These are phyloP conservation scores for Stylosanthes scabra DNA, from an alignment of 331 rosid species.

Conservation along the genomic window DNA sequence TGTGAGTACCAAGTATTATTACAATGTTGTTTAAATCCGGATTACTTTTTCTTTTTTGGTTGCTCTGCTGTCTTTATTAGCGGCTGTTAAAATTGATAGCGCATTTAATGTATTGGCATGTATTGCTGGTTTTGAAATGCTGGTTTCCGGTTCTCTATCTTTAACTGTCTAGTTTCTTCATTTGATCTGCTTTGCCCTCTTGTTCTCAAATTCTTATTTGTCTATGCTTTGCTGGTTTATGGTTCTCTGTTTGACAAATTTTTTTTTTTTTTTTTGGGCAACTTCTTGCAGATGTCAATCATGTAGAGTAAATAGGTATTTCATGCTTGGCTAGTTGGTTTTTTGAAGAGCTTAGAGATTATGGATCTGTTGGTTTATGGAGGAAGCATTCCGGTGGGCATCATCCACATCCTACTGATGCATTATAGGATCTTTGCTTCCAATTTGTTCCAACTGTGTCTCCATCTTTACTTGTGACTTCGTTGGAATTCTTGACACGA, in stretches of 20 bases:
- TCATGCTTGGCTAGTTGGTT: conserved; percentile 37
- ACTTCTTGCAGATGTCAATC: conserved; percentile 57
- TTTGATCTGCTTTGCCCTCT: not conserved
- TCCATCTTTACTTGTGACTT: conserved; percentile 37
- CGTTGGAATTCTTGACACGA: conserved; percentile 40
- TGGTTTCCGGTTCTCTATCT: not conserved
- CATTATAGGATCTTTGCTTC: conserved; percentile 47
- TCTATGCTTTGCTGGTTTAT: no score
- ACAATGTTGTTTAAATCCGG: not conserved
- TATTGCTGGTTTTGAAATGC: not conserved
- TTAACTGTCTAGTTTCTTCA: not conserved
- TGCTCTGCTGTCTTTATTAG: not conserved
- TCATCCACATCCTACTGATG: conserved; percentile 41
- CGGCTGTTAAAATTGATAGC: not conserved
- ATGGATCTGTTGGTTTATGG: conserved; percentile 54
- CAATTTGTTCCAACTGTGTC: conserved; percentile 36
- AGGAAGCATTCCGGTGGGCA: conserved; percentile 53
- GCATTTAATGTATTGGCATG: not conserved
- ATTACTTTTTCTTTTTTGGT: conserved; percentile 1
- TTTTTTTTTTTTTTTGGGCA: no score
- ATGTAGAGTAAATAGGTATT: conserved; percentile 54
- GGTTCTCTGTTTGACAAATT: not conserved
- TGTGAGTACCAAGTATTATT: not conserved
- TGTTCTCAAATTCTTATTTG: not conserved
- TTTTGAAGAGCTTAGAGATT: conserved; percentile 44